Base-by-base conservation (phyloP, 176 grass and related monocot genomes). In the Cymbopogon citratus region DNA sequence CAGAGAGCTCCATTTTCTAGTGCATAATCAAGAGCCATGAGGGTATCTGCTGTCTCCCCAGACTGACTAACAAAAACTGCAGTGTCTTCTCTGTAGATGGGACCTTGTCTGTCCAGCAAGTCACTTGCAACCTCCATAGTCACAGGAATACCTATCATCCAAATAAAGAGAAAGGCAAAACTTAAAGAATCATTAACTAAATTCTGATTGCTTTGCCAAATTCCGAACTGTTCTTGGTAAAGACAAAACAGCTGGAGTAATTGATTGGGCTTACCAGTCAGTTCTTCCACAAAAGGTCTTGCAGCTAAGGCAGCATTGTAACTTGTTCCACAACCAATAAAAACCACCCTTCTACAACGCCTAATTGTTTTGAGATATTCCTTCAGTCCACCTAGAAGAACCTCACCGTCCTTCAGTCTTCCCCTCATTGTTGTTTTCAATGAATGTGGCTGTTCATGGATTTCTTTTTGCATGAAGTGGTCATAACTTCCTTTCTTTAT, bases 401-500 rank as follows among this genome's bases (percentile, higher is more conserved):
- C 90, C 63, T 63, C 90, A 64, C 82, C 75, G 69, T 91, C 86
- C 73, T 94, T 98, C 29, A 94, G 76, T 74, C 92, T 98, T 74
- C 95, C 95, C 81, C 95, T 89, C 95, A 98, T 98, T 6, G 92
- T 94, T 79, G 90, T 98, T 52, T 86, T 94, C 69, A 98, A 79
- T 8, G 95, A 98, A 81, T 94, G 84, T 29, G 90, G 92, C 21
- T 98, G 95, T 56, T 98, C 95, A 69, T 98, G 84, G 38, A 98
- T 98, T 85, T 98, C 95, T 85, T 98, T 98, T 77, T 98, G 89
- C 95, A 98, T 98, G 52, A 92, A 98, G 57, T 98, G 90, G 49
- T 98, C 92, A 81, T 92, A 98, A 51, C 86, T 84, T 83, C 95
- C 92, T 63, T 94, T 98, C 84, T 94, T 98, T 87, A 94, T 98